Evolutionary conservation across 1,284 basidiomycete genomes (phyloP).

Genomic region (Ganoderma multipileum): DNA sequence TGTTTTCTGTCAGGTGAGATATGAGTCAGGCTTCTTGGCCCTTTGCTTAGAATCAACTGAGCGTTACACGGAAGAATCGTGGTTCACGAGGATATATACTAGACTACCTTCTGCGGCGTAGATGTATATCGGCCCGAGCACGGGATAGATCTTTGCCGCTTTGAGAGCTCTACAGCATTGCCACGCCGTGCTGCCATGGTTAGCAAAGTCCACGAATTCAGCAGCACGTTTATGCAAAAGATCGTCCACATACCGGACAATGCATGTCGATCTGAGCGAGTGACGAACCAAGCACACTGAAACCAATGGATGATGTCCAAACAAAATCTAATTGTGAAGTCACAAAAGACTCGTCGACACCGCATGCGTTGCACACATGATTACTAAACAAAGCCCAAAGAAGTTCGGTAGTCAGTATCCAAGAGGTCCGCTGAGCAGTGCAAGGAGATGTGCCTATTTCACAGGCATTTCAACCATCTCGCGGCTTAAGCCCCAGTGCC

Average conservation of each 20-base stretch:
- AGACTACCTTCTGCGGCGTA: neutral
- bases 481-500: conserved; percentile 54
- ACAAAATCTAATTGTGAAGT: conserved; percentile 9
- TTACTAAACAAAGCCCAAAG: conserved; percentile 1
- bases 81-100: neutral
- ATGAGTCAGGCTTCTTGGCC: neutral
- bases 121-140: neutral
- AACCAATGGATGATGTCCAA: neutral
- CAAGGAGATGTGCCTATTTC: neutral
- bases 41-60: neutral
- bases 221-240: neutral
- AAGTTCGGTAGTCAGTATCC: conserved; percentile 3
- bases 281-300: neutral
- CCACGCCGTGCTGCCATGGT: neutral
- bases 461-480: conserved; percentile 14
- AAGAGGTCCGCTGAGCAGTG: neutral
- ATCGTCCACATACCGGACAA: neutral
- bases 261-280: too few species aligned
- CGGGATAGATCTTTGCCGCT: neutral
- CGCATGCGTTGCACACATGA: neutral
- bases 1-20: neutral
- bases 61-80: neutral
- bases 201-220: neutral
- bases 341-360: conserved; percentile 15
- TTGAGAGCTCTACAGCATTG: neutral